phyloP scores from a whole-genome alignment of 1,139 yeast species.

The Sugiyamaella xylanicola region DNA sequence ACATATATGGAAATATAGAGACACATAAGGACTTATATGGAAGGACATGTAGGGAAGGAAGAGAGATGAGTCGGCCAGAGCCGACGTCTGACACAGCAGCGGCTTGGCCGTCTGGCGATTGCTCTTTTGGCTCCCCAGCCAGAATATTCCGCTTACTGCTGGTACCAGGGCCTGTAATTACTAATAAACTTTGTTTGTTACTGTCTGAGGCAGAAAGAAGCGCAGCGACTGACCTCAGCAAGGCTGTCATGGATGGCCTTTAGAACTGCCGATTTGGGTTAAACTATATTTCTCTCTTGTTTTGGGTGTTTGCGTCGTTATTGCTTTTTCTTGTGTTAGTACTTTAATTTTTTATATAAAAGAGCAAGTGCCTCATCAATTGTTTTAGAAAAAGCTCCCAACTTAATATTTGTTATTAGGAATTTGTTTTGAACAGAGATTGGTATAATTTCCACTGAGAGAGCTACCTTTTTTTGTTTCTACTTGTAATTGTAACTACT shows the following conservation, averaged over 20 bases:
- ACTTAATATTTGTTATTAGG: not conserved
- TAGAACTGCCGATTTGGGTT: not conserved
- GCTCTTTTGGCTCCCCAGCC: too few species aligned
- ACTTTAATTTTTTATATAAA: not conserved
- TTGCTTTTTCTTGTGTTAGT: not conserved
- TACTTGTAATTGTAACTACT: not conserved
- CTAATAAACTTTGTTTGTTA: not conserved
- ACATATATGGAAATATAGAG: too few species aligned
- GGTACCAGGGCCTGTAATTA: not conserved
- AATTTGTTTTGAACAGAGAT: not conserved
- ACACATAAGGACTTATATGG: too few species aligned
- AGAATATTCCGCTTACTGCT: not conserved
- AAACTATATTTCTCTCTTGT: not conserved
- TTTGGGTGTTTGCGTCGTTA: not conserved
- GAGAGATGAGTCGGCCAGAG: too few species aligned
- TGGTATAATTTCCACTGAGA: too few species aligned
- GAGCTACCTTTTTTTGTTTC: too few species aligned
- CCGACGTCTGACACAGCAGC: too few species aligned
- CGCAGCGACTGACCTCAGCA: not conserved
- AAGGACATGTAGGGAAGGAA: too few species aligned
- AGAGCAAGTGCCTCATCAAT: constrained; percentile 4
- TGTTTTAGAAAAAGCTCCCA: not conserved
- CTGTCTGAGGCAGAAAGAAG: too few species aligned
- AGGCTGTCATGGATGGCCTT: not conserved
- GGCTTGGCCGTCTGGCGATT: too few species aligned